Conservation (phyloP, 179 eudicot species). For the Beta macrorhiza region DNA sequence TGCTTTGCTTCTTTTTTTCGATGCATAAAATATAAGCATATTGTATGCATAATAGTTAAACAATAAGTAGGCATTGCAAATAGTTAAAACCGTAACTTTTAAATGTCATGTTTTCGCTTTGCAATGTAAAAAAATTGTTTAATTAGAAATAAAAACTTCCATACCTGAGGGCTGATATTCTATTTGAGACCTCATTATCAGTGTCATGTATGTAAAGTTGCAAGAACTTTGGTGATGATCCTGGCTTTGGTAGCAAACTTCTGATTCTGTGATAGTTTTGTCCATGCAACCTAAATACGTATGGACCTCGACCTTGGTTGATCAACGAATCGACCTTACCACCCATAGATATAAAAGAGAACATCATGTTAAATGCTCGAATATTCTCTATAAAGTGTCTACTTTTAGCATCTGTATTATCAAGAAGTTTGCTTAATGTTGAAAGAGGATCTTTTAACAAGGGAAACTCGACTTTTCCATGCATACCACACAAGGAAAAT, state of each 20-base stretch:
- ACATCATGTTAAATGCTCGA: conserved; percentile 10
- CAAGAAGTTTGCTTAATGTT: neutral
- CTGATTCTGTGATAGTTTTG: conserved; percentile 17
- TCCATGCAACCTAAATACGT: conserved; percentile 2
- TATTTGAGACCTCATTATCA: neutral
- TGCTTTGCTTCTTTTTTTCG: no score
- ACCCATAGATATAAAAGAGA: conserved; percentile 13
- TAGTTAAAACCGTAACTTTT: no score
- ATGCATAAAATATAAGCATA: no score
- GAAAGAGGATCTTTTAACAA: neutral
- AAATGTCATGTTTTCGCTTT: no score
- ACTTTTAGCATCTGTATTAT: neutral
- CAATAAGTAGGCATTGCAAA: no score
- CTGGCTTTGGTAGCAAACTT: conserved; percentile 1
- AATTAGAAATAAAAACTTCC: neutral
- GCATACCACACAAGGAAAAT: neutral
- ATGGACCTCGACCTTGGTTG: conserved; percentile 6
- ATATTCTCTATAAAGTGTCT: conserved; percentile 6
- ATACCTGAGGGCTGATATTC: neutral
- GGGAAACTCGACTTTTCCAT: conserved; percentile 13
- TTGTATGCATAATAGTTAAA: no score
- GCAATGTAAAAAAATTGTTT: no score
- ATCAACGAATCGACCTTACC: conserved; percentile 5
- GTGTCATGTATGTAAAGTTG: conserved; percentile 24
- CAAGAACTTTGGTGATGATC: neutral